A percentile compares a stretch with the other conserved stretches of the same genome.
Conservation (phyloP, 257 asterid genomes). For the Solanum okadae region DNA sequence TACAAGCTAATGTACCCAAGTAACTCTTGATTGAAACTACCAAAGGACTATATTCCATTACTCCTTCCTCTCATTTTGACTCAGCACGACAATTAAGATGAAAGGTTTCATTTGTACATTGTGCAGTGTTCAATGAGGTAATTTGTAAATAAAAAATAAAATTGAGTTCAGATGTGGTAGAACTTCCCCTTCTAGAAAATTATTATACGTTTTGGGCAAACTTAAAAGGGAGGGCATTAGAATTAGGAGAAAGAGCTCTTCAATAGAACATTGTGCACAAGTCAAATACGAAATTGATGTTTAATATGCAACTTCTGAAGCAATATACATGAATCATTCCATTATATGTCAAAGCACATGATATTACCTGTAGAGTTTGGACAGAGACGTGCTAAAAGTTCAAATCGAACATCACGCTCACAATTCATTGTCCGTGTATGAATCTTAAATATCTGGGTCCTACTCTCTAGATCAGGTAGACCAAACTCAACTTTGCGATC, state of each 20-base stretch:
- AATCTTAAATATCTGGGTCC: slow-evolving; percentile 72
- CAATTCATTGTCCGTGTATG: slow-evolving; percentile 85
- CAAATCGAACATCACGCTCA: slow-evolving; percentile 70
- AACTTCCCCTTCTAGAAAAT: not conserved
- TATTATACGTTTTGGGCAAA: not conserved
- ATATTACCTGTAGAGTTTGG: slow-evolving; percentile 85
- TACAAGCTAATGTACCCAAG: not conserved
- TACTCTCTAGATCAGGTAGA: slow-evolving; percentile 78
- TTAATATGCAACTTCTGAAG: not conserved
- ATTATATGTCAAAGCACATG: not conserved
- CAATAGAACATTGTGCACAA: not conserved
- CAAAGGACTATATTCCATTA: not conserved
- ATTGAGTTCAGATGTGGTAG: not conserved
- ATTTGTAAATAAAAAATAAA: not conserved
- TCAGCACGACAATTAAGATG: not conserved
- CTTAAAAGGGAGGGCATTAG: not conserved
- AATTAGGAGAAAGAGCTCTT: not conserved
- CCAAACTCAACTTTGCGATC: slow-evolving; percentile 98
- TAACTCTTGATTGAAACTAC: not conserved
- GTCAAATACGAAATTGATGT: not conserved
- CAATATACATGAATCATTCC: not conserved
- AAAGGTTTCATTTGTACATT: not conserved
- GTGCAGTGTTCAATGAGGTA: not conserved
- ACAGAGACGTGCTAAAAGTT: slow-evolving; percentile 85
- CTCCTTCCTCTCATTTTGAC: not conserved